phyloP scores from a whole-genome alignment of 352 stramenopile species.

The Phytophthora cryptogea region DNA sequence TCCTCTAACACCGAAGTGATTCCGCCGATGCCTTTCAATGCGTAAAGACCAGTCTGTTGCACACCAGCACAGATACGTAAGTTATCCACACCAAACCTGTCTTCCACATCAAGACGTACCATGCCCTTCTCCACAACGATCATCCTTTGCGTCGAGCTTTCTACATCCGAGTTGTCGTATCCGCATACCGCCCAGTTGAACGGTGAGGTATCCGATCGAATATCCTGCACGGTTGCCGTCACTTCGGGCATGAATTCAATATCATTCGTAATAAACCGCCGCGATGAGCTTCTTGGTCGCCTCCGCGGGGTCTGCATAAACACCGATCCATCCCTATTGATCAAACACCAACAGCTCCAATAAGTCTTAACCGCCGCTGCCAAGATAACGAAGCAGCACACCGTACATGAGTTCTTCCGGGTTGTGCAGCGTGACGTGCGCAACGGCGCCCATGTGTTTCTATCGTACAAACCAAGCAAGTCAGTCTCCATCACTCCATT shows the following conservation, averaged over 20 bases:
- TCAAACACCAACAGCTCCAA: constrained; percentile 2
- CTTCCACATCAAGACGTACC: constrained; percentile 39
- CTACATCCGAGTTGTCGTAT: constrained; percentile 69
- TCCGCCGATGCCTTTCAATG: constrained; percentile 81
- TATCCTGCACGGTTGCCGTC: constrained; percentile 70
- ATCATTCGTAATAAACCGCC: constrained; percentile 77
- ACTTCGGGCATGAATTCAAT: constrained; percentile 85
- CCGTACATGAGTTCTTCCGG: constrained; percentile 78
- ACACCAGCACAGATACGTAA: constrained; percentile 13
- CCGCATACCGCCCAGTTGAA: constrained; percentile 89
- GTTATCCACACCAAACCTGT: not conserved
- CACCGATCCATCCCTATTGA: constrained; percentile 59
- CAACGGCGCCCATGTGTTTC: constrained; percentile 83
- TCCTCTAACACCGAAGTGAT: constrained; percentile 78
- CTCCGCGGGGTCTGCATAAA: constrained; percentile 66
- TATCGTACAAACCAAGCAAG: constrained; percentile 19
- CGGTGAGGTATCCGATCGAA: constrained; percentile 76
- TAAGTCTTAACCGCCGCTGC: not conserved
- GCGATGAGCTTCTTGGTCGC: constrained; percentile 67
- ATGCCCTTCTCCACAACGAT: constrained; percentile 87
- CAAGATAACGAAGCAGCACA: not conserved
- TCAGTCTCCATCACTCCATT: constrained; percentile 7
- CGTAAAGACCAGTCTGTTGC: constrained; percentile 73
- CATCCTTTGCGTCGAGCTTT: constrained; percentile 64
- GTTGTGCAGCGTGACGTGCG: constrained; percentile 75